Conservation (phyloP, 1,139 yeast genomes). For the Debaryomyces coudertii region DNA sequence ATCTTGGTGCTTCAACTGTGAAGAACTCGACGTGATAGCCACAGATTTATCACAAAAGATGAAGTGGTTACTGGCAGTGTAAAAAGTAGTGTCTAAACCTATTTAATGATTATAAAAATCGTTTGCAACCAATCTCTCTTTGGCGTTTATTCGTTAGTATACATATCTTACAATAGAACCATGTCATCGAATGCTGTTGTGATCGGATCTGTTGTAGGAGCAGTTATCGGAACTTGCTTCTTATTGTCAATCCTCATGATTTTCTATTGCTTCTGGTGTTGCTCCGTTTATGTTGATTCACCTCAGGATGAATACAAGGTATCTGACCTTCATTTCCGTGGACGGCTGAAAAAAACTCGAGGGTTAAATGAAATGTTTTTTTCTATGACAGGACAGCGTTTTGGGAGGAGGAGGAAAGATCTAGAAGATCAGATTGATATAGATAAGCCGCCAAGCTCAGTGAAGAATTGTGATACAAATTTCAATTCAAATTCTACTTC, state of each 20-base stretch:
- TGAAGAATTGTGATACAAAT: conserved; percentile 4
- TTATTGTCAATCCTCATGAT: conserved; percentile 4
- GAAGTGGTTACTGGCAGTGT: not conserved
- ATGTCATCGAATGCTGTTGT: conserved; percentile 10
- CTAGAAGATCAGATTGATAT: conserved; percentile 8
- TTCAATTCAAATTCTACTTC: conserved; percentile 1
- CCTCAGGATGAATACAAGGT: conserved; percentile 3
- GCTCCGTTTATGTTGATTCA: conserved; percentile 11
- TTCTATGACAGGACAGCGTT: not conserved
- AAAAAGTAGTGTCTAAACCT: not conserved
- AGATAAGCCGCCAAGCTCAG: conserved; percentile 7
- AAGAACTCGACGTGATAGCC: too few relatives aligned
- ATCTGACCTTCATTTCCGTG: conserved; percentile 9
- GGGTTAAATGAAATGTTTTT: not conserved
- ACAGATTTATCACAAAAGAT: too few relatives aligned
- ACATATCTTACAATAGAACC: not conserved
- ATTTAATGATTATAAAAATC: not conserved
- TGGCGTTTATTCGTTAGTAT: not conserved
- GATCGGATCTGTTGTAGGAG: conserved; percentile 11
- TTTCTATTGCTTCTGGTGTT: conserved; percentile 11
- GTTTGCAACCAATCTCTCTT: conserved; percentile 1
- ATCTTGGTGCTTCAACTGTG: too few relatives aligned
- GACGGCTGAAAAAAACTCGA: not conserved
- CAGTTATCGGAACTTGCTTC: conserved; percentile 10
- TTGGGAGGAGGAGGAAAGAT: not conserved